phyloP scores from a whole-genome alignment of 2,329 filamentous ascomycete species.

The Rutstroemia sp. region DNA sequence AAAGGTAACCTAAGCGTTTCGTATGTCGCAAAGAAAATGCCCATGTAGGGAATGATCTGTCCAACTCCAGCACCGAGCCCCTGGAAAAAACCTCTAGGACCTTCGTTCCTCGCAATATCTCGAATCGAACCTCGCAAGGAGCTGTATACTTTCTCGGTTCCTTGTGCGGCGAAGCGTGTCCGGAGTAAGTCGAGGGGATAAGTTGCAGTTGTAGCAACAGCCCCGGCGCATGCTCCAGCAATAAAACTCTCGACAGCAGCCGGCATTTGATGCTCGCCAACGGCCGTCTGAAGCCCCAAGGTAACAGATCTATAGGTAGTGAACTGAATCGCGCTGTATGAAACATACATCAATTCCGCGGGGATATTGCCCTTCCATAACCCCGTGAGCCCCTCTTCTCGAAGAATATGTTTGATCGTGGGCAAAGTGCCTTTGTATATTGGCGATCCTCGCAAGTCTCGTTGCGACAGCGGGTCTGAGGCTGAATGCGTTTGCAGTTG shows the following conservation, averaged over 20 bases:
- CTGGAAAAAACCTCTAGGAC: slow-evolving; percentile 74
- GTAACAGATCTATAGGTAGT: slow-evolving; percentile 74
- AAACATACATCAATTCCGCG: slow-evolving; percentile 88
- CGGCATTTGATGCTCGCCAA: slow-evolving; percentile 43
- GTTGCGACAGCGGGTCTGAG: slow-evolving; percentile 60
- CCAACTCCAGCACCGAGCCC: slow-evolving; percentile 73
- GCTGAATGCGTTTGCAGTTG: slow-evolving; percentile 81
- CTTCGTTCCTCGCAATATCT: slow-evolving; percentile 72
- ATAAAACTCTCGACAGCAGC: slow-evolving; percentile 71
- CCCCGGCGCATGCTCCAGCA: slow-evolving; percentile 75
- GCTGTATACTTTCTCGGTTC: slow-evolving; percentile 68
- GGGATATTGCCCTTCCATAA: slow-evolving; percentile 98
- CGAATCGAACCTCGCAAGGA: slow-evolving; percentile 61
- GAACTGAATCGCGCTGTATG: slow-evolving; percentile 87
- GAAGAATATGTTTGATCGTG: slow-evolving; percentile 70
- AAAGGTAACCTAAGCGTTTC: slow-evolving; percentile 64
- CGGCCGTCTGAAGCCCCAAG: slow-evolving; percentile 46
- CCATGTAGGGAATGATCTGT: slow-evolving; percentile 96
- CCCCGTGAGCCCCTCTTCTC: slow-evolving; percentile 73
- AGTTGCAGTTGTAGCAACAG: slow-evolving; percentile 71
- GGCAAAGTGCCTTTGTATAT: slow-evolving; percentile 69
- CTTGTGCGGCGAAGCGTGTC: slow-evolving; percentile 95
- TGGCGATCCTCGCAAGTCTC: slow-evolving; percentile 37
- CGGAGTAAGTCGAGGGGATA: slow-evolving; percentile 91
- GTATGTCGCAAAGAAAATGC: slow-evolving; percentile 87